Percentiles rank a stretch among this genome's conserved stretches.
Conservation (phyloP, 441 rosid genomes). For the Populus hybrid region DNA sequence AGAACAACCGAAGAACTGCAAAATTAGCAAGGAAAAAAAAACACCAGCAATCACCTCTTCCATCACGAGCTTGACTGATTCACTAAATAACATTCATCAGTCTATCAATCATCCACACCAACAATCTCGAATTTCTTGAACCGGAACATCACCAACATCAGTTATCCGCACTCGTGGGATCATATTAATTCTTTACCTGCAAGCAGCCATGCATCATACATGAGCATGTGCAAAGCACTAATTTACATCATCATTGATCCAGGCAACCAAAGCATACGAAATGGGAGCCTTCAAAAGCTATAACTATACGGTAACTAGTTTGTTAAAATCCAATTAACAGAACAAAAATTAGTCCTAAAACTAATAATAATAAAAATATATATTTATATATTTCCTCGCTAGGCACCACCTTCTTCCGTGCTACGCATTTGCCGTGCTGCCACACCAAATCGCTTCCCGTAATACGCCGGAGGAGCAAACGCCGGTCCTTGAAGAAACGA, state of each 20-base stretch:
- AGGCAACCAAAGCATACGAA: too few relatives aligned
- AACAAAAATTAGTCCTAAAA: too few relatives aligned
- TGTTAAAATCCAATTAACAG: too few relatives aligned
- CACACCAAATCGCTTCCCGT: slow-evolving; percentile 99
- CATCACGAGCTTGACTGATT: slow-evolving; percentile 89
- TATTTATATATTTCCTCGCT: too few relatives aligned
- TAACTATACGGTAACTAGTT: not conserved
- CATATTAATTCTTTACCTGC: slow-evolving; percentile 84
- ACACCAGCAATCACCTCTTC: slow-evolving; percentile 55
- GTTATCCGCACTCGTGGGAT: slow-evolving; percentile 87
- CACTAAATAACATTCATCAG: slow-evolving; percentile 82
- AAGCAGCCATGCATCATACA: slow-evolving; percentile 8
- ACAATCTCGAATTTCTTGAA: slow-evolving; percentile 97
- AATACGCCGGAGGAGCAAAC: slow-evolving; percentile 95
- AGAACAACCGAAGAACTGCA: too few relatives aligned
- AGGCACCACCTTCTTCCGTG: slow-evolving; percentile 76
- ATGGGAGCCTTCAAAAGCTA: too few relatives aligned
- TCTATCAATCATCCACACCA: slow-evolving; percentile 90
- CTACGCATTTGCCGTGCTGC: slow-evolving; percentile 89
- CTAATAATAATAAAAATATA: too few relatives aligned
- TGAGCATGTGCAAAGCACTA: too few relatives aligned
- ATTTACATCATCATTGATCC: too few relatives aligned
- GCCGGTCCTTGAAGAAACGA: slow-evolving; percentile 99
- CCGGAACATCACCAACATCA: slow-evolving; percentile 95
- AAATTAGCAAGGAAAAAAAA: too few relatives aligned